phyloP scores from a whole-genome alignment of 805 yeast genomes.

The Cyberlindnera mrakii region DNA sequence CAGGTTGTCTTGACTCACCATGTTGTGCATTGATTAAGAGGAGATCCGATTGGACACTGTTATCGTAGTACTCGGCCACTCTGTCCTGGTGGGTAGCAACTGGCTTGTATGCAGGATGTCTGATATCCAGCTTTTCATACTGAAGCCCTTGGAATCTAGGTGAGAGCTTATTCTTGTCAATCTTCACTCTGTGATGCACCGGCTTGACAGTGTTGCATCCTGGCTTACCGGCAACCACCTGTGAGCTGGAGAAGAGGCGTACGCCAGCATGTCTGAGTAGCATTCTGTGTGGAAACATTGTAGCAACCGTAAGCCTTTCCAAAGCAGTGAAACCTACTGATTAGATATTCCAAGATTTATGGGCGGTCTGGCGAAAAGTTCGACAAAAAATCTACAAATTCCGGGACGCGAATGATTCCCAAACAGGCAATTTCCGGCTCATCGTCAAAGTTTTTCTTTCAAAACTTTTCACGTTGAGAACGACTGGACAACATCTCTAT shows the following conservation, averaged over 20 bases:
- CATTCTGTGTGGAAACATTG: too few relatives aligned
- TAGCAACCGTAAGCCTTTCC: too few relatives aligned
- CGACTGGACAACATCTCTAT: neutral
- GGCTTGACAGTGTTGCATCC: conserved; percentile 79
- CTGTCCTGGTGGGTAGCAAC: conserved; percentile 73
- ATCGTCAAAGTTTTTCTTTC: neutral
- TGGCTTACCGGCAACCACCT: conserved; percentile 33
- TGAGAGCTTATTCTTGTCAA: conserved; percentile 67
- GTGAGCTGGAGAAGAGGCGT: conserved; percentile 20
- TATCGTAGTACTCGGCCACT: conserved; percentile 65
- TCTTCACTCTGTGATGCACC: conserved; percentile 81
- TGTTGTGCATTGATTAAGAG: conserved; percentile 74
- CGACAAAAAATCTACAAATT: too few relatives aligned
- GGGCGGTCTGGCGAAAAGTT: too few relatives aligned
- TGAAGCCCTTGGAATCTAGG: conserved; percentile 69
- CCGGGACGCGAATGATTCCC: neutral
- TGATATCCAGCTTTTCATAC: conserved; percentile 63
- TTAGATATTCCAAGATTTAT: too few relatives aligned
- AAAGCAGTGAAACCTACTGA: too few relatives aligned
- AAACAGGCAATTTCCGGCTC: neutral
- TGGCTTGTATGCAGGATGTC: conserved; percentile 76
- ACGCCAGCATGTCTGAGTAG: neutral
- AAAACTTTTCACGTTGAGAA: neutral
- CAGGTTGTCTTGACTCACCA: conserved; percentile 44
- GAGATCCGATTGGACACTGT: conserved; percentile 71